Base-by-base conservation (phyloP, 352 stramenopile species). In the Globisporangium nagaii region DNA sequence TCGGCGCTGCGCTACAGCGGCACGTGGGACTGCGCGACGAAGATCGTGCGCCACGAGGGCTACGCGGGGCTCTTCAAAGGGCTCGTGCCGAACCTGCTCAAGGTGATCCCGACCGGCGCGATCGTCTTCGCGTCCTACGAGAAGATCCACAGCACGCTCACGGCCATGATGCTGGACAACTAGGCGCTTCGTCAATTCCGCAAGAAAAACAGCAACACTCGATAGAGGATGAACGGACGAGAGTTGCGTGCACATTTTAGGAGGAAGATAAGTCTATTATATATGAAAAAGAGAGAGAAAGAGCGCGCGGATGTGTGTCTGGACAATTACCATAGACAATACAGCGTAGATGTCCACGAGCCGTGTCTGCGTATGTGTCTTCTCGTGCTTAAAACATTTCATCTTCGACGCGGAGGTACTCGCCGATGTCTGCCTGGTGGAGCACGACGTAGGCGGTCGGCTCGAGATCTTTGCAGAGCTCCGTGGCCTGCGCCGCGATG, bases 351-450 rank as follows among this genome's bases (percentile, higher is more conserved):
- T n/a, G n/a, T n/a, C n/a, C n/a, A n/a, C n/a, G n/a, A n/a, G n/a
- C n/a, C n/a, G n/a, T n/a, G n/a, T 42, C 3, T 42, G 5, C 36
- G 20, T 24, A 42, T 15, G n/a, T 8, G 36, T 24, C n/a, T n/a
- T 20, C 32, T 48, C 17, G 30, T 44, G 27, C 24, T 88, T 94
- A 98, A 84, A 97, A 98, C 79, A 98, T 95, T 68, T 98, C 94
- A 60, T 98, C 95, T 84, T 99, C 97, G 43, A 98, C 83, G 71
- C 97, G 82, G 41, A 99, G 82, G 79, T 99, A 99, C 74, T 99
- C 97, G 54, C 97, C 97, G 52, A 99, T 97, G 84, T 99, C 97
- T 28, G 91, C 96, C 72, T 99, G 97, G 76, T 99, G 97, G 41
- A 99, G 78, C 52, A 99, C 96, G 9, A 99, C 96, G 76, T 98